phyloP scores from a whole-genome alignment of 768 basidiomycete species.

The Boletus barrowsii region DNA sequence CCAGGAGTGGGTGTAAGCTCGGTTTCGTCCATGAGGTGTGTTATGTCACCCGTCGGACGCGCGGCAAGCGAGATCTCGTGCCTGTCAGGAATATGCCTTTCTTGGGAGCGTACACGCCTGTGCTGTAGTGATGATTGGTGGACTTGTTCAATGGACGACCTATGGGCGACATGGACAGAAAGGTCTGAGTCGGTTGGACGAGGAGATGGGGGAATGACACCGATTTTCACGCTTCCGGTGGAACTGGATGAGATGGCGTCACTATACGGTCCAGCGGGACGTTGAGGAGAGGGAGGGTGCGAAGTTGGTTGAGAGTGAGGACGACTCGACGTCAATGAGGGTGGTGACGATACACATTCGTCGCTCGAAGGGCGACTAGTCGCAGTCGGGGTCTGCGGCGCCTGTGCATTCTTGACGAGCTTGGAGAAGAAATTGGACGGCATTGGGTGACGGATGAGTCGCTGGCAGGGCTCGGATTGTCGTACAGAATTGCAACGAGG shows the following conservation, averaged over 20 bases:
- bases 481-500: constrained; percentile 3
- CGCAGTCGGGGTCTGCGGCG: constrained; percentile 6
- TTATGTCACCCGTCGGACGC: constrained; percentile 25
- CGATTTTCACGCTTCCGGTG: constrained; percentile 28
- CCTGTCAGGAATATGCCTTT: constrained; percentile 28
- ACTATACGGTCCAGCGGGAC: neutral
- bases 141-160: constrained; percentile 17
- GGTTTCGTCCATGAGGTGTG: constrained; percentile 18
- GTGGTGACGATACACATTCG: neutral
- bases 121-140: constrained; percentile 21
- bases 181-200: constrained; percentile 16
- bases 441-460: constrained; percentile 13
- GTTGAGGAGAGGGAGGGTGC: constrained; percentile 4
- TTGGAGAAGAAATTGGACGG: constrained; percentile 31
- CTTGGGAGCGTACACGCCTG: constrained; percentile 31
- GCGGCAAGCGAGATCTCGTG: constrained; percentile 34
- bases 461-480: too few species aligned
- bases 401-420: constrained; percentile 23
- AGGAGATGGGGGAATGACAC: constrained; percentile 31
- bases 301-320: constrained; percentile 13
- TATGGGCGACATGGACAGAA: neutral
- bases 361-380: neutral
- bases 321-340: neutral
- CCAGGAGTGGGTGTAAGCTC: constrained; percentile 28
- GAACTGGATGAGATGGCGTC: constrained; percentile 11